Evolutionary conservation across 306 rosid species (phyloP).

Genomic region (Quercus gilva): DNA sequence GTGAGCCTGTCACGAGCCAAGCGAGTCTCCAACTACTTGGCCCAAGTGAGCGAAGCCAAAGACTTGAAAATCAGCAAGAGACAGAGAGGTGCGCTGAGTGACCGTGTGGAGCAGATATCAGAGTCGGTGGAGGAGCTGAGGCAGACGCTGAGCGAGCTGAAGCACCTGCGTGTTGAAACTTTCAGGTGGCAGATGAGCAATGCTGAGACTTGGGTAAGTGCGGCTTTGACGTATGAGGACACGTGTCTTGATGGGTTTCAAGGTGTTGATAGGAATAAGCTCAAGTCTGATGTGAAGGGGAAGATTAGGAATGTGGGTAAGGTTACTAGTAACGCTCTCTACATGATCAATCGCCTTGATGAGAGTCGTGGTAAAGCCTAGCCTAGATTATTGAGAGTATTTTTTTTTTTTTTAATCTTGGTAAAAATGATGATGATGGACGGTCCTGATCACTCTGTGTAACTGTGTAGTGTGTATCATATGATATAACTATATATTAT

Average conservation of each 20-base stretch:
- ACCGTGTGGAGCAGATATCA: slow-evolving; percentile 58
- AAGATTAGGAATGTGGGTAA: slow-evolving; percentile 45
- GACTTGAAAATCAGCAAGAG: background rate
- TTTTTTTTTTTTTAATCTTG: too few relatives aligned
- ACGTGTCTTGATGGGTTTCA: slow-evolving; percentile 56
- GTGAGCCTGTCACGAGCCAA: slow-evolving; percentile 53
- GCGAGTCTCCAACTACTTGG: slow-evolving; percentile 38
- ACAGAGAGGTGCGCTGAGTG: slow-evolving; percentile 44
- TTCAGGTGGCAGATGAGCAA: slow-evolving; percentile 76
- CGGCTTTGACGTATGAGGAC: slow-evolving; percentile 62
- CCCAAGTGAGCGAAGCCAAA: background rate
- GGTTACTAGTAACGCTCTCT: slow-evolving; percentile 74
- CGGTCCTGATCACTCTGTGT: background rate
- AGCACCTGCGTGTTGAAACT: slow-evolving; percentile 38
- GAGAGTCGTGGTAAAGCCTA: slow-evolving; percentile 16
- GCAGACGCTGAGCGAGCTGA: slow-evolving; percentile 43
- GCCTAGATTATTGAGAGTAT: too few relatives aligned
- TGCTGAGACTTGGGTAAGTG: slow-evolving; percentile 81
- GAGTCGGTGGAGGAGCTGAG: slow-evolving; percentile 58
- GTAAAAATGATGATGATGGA: background rate
- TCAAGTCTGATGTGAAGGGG: slow-evolving; percentile 43
- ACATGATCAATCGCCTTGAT: slow-evolving; percentile 51
- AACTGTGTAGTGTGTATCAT: background rate
- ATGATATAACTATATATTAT: background rate
- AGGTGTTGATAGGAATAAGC: slow-evolving; percentile 9